These are phyloP conservation scores for Phytophthora pisi DNA, from an alignment of 352 stramenopile genomes.

Conservation along the genomic window DNA sequence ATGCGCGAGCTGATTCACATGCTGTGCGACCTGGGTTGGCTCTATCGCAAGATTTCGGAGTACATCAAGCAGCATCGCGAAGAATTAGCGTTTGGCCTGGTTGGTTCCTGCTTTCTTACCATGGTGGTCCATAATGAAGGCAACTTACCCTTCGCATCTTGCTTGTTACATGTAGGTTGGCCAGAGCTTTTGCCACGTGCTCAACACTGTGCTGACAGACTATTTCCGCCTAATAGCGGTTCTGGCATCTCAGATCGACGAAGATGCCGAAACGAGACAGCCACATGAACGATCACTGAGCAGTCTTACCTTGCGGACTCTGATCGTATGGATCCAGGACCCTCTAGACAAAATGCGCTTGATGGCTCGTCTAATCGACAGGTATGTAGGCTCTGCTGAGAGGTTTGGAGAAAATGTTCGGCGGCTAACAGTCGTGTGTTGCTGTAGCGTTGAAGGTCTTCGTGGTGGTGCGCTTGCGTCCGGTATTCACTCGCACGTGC, in stretches of 20 bases:
- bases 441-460: constrained; percentile 74
- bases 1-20: constrained; percentile 87
- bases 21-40: constrained; percentile 89
- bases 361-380: constrained; percentile 90
- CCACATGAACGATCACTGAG: constrained; percentile 43
- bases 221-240: constrained; percentile 95
- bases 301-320: constrained; percentile 86
- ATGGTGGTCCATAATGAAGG: background rate
- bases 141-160: constrained; percentile 18
- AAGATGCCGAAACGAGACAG: constrained; percentile 72
- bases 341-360: constrained; percentile 88
- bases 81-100: constrained; percentile 76
- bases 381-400: constrained; percentile 35
- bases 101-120: constrained; percentile 33
- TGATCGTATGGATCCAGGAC: constrained; percentile 92
- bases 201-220: constrained; percentile 91
- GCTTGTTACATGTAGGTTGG: constrained; percentile 53
- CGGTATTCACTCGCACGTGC: constrained; percentile 89
- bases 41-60: constrained; percentile 86
- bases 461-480: constrained; percentile 90
- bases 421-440: constrained; percentile 5
- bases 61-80: constrained; percentile 82
- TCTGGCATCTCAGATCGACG: constrained; percentile 89
- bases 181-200: constrained; percentile 90
- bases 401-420: background rate